phyloP scores from a whole-genome alignment of 139 green algal genomes.

The Closterium sp. region DNA sequence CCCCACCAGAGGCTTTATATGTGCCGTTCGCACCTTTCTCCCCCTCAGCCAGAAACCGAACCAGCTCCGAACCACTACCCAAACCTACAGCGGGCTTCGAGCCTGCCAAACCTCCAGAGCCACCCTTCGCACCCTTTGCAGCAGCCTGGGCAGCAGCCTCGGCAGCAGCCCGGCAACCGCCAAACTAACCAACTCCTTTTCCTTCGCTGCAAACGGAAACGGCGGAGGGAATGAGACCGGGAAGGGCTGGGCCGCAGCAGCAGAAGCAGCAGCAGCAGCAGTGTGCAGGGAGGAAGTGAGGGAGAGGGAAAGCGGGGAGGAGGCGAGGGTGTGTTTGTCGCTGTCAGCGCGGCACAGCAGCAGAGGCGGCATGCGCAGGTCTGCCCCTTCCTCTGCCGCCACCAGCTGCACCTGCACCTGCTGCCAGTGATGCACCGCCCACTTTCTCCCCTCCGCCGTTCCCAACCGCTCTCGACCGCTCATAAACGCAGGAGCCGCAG shows the following conservation, averaged over 20 bases:
- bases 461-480: neutral
- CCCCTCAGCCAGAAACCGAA: neutral
- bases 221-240: neutral
- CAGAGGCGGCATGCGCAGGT: neutral
- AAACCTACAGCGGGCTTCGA: neutral
- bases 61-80: neutral
- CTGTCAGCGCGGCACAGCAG: neutral
- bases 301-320: neutral
- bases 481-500: neutral
- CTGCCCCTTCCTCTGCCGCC: neutral
- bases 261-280: neutral
- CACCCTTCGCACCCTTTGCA: neutral
- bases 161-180: neutral
- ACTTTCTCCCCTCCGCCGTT: neutral
- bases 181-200: neutral
- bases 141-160: neutral
- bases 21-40: neutral
- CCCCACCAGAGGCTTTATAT: neutral
- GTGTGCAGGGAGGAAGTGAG: neutral
- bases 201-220: neutral
- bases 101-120: neutral
- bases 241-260: neutral
- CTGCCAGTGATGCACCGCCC: neutral
- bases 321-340: neutral
- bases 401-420: neutral